Evolutionary conservation across 2,329 filamentous ascomycete genomes (phyloP).

Genomic region (Drechslerella dactyloides): DNA sequence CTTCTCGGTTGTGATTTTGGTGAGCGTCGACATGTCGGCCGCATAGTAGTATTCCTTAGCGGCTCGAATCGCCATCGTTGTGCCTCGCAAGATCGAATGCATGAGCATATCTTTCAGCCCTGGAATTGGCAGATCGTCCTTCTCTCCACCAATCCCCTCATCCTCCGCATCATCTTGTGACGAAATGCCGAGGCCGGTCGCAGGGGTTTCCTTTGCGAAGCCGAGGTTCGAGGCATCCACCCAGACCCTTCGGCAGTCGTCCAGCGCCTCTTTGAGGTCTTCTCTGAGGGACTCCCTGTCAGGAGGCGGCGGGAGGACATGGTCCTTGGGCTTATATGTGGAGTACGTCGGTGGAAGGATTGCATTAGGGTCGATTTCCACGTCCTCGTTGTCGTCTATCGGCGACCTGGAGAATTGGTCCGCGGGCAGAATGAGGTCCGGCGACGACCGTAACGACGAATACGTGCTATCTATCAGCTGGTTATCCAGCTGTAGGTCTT

Average conservation of each 20-base stretch:
- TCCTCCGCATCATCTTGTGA: constrained; percentile 20
- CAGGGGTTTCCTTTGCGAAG: constrained; percentile 29
- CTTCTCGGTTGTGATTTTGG: constrained; percentile 85
- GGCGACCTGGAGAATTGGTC: constrained; percentile 61
- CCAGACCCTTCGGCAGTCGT: constrained; percentile 50
- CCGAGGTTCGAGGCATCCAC: constrained; percentile 43
- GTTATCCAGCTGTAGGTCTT: constrained; percentile 56
- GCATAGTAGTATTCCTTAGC: constrained; percentile 96
- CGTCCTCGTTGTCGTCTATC: constrained; percentile 64
- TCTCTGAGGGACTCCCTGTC: constrained; percentile 78
- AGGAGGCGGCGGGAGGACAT: constrained; percentile 76
- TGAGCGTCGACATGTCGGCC: constrained; percentile 83
- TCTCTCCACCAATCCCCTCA: constrained; percentile 40
- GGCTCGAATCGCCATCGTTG: constrained; percentile 92
- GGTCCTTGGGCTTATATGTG: constrained; percentile 86
- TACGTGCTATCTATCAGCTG: constrained; percentile 68
- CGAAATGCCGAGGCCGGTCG: constrained; percentile 28
- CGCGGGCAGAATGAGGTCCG: constrained; percentile 61
- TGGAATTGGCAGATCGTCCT: constrained; percentile 47
- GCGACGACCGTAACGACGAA: constrained; percentile 67
- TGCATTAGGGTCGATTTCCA: constrained; percentile 70
- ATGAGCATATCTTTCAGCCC: constrained; percentile 45
- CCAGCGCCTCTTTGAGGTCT: constrained; percentile 70
- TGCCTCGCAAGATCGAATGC: constrained; percentile 78
- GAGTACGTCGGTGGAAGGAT: constrained; percentile 97